phyloP scores from a whole-genome alignment of 345 rosid species.

The Atalantia buxifolia region DNA sequence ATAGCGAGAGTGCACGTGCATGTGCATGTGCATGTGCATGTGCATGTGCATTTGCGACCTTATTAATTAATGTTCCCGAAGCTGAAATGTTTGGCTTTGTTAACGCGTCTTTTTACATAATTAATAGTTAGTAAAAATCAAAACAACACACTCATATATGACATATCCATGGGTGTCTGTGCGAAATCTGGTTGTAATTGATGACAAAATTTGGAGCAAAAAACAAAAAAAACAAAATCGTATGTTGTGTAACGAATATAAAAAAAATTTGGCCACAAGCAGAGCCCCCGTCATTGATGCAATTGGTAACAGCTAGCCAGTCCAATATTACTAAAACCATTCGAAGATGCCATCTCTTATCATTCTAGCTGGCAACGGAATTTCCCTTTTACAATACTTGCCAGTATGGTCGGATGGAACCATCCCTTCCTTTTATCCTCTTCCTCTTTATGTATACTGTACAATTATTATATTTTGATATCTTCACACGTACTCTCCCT shows the following conservation, averaged over 20 bases:
- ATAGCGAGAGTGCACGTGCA: neutral
- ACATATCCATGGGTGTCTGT: neutral
- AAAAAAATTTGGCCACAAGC: neutral
- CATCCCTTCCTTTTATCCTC: neutral
- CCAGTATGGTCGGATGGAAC: neutral
- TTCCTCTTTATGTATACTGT: too few species aligned
- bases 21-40: constrained; percentile 10
- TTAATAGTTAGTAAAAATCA: neutral
- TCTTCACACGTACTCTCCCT: neutral
- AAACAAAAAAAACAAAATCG: neutral
- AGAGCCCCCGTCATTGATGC: neutral
- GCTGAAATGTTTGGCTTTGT: neutral
- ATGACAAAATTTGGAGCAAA: too few species aligned
- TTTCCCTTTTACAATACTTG: neutral
- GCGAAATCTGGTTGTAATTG: neutral
- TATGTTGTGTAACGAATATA: neutral
- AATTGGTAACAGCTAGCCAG: neutral
- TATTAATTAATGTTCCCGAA: neutral
- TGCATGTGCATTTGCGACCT: constrained; percentile 7
- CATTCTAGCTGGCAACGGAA: constrained; percentile 23
- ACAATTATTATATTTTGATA: neutral
- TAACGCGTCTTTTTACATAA: neutral
- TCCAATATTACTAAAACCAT: neutral
- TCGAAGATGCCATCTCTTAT: constrained; percentile 2
- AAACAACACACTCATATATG: neutral